Conservation (phyloP, 1,284 basidiomycete species). For the Cutaneotrichosporon sp. region DNA sequence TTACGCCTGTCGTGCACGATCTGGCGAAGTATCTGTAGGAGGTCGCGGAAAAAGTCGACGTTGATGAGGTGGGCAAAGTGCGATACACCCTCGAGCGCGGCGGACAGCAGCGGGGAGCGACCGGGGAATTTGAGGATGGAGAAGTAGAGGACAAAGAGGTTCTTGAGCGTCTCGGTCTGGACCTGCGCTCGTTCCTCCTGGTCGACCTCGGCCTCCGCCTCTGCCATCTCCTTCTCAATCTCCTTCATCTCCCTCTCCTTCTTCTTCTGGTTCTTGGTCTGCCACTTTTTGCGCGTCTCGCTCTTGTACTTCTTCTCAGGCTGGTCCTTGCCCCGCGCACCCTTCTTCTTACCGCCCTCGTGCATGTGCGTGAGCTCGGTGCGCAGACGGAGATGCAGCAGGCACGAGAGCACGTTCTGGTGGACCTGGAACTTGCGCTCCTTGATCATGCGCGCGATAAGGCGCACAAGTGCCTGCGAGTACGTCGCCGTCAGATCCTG, state of each 20-base stretch:
- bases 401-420: constrained; percentile 77
- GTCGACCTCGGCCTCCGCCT: constrained; percentile 91
- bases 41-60: constrained; percentile 96
- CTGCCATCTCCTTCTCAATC: constrained; percentile 81
- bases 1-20: constrained; percentile 58
- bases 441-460: constrained; percentile 94
- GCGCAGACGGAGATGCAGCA: constrained; percentile 80
- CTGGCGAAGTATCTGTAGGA: constrained; percentile 78
- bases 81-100: constrained; percentile 85
- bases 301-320: constrained; percentile 55
- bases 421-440: constrained; percentile 86
- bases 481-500: constrained; percentile 70
- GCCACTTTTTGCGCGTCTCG: constrained; percentile 60
- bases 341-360: constrained; percentile 52
- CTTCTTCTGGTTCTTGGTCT: constrained; percentile 83
- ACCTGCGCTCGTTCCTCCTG: constrained; percentile 78
- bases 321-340: constrained; percentile 56
- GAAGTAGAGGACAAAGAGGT: constrained; percentile 97
- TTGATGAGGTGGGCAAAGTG: constrained; percentile 95
- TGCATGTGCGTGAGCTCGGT: constrained; percentile 64
- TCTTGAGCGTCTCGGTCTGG: constrained; percentile 97
- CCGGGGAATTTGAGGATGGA: constrained; percentile 83
- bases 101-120: constrained; percentile 75
- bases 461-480: constrained; percentile 81
- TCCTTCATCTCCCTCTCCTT: constrained; percentile 73